These are phyloP conservation scores for Fusarium marasasianum DNA, from an alignment of 2,329 filamentous ascomycete genomes.

Conservation along the genomic window DNA sequence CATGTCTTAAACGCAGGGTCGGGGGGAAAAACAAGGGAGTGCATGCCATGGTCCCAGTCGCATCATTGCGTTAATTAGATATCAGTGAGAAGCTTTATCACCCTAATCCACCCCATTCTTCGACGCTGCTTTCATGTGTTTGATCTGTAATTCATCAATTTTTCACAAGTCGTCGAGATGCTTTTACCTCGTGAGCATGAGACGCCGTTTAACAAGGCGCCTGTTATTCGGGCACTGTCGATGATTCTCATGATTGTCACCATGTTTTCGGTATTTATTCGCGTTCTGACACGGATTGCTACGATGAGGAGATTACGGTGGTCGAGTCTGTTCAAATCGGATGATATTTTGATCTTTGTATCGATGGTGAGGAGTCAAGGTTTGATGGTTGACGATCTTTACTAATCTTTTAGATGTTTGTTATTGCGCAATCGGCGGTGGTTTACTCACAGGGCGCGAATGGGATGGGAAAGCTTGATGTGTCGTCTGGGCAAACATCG, in stretches of 20 bases:
- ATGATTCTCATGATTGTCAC: conserved; percentile 13
- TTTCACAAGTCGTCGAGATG: neutral
- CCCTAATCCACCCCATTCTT: neutral
- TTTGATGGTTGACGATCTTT: neutral
- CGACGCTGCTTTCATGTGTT: neutral
- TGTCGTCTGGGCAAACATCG: neutral
- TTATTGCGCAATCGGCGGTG: neutral
- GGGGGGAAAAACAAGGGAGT: neutral
- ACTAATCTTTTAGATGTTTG: neutral
- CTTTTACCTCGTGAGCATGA: conserved; percentile 15
- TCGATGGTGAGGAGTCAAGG: neutral
- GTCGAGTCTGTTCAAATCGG: neutral
- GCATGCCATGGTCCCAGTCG: neutral
- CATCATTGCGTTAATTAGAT: neutral
- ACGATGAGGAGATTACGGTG: neutral
- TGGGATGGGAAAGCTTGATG: conserved; percentile 2
- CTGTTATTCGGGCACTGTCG: conserved; percentile 3
- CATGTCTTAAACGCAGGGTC: neutral
- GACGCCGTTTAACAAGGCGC: conserved; percentile 16
- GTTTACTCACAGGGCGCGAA: neutral
- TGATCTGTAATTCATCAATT: neutral
- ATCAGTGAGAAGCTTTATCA: conserved; percentile 6
- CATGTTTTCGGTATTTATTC: neutral
- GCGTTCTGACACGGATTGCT: neutral
- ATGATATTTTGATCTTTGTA: conserved; percentile 2